Percentiles rank a stretch among this genome's conserved stretches.
phyloP scores from a whole-genome alignment of 2,329 filamentous ascomycete genomes.

The Colletotrichum graminicola region DNA sequence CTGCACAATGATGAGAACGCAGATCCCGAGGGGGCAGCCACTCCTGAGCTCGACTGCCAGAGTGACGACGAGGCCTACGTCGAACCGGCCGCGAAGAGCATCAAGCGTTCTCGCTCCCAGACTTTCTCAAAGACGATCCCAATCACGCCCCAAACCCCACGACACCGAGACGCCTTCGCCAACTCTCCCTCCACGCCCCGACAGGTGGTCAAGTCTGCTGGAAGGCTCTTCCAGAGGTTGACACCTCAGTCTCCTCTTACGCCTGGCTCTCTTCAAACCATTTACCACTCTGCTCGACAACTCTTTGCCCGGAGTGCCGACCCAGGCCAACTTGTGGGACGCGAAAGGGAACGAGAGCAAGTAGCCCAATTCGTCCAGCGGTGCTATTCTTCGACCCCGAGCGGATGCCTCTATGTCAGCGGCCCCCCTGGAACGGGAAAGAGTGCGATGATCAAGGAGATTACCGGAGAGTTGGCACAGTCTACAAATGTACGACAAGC shows the following conservation, averaged over 20 bases:
- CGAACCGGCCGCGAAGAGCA: conserved; percentile 45
- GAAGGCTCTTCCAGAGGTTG: conserved; percentile 80
- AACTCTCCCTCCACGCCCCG: conserved; percentile 82
- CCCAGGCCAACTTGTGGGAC: conserved; percentile 81
- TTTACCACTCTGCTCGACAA: conserved; percentile 90
- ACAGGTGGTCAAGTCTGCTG: conserved; percentile 83
- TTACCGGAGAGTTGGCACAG: conserved; percentile 71
- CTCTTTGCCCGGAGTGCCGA: conserved; percentile 85
- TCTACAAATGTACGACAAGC: conserved; percentile 72
- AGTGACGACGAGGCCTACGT: conserved; percentile 51
- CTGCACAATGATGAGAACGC: conserved; percentile 76
- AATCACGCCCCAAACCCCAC: conserved; percentile 78
- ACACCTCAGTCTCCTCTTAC: conserved; percentile 82
- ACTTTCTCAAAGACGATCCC: conserved; percentile 59
- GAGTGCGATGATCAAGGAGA: conserved; percentile 89
- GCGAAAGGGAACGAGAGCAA: conserved; percentile 76
- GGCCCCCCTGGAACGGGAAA: conserved; percentile 97
- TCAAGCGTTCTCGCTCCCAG: conserved; percentile 48
- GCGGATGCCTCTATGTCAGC: conserved; percentile 93
- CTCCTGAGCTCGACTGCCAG: conserved; percentile 60
- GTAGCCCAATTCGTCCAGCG: conserved; percentile 77
- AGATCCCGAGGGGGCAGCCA: conserved; percentile 58
- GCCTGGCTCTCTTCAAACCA: conserved; percentile 75
- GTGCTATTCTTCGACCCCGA: conserved; percentile 69
- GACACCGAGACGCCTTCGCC: conserved; percentile 83